phyloP scores from a whole-genome alignment of 441 rosid genomes.

The Euphorbia schlechtendalii region DNA sequence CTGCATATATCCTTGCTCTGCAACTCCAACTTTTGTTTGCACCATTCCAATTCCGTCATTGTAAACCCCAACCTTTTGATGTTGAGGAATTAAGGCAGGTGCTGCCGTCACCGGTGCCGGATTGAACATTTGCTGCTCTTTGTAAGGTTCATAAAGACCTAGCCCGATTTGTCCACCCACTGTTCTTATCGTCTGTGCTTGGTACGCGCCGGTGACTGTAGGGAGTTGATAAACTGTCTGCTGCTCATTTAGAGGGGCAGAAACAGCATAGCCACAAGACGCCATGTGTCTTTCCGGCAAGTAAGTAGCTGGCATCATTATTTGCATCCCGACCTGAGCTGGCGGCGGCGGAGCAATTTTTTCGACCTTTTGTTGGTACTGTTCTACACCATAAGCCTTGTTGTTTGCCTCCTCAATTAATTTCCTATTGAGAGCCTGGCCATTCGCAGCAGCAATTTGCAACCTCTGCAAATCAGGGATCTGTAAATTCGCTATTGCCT shows the following conservation, averaged over 20 bases:
- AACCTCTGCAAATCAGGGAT: conserved; percentile 36
- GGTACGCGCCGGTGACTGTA: conserved; percentile 17
- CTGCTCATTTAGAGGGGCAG: conserved; percentile 28
- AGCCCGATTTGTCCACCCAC: conserved; percentile 32
- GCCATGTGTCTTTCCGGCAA: conserved; percentile 35
- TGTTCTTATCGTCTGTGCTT: conserved; percentile 27
- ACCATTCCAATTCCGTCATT: conserved; percentile 25
- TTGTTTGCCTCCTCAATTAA: conserved; percentile 24
- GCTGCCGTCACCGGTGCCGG: conserved; percentile 11
- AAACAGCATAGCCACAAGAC: conserved; percentile 18
- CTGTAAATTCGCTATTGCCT: conserved; percentile 28
- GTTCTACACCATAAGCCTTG: conserved; percentile 23
- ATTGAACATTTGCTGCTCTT: conserved; percentile 35
- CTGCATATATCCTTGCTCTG: conserved; percentile 30
- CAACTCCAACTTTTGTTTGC: conserved; percentile 23
- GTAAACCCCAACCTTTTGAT: conserved; percentile 24
- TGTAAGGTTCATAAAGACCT: conserved; percentile 35
- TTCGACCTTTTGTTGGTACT: conserved; percentile 29
- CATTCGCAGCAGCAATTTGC: conserved; percentile 24
- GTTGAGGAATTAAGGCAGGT: conserved; percentile 19
- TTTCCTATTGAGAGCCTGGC: conserved; percentile 24
- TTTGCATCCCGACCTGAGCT: conserved; percentile 24
- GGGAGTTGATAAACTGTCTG: conserved; percentile 39
- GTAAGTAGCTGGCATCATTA: conserved; percentile 28
- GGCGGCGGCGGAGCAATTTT: conserved; percentile 22